Evolutionary conservation across 2,329 filamentous ascomycete genomes (phyloP), one percentile per base, ranked within the genome.

Genomic region (Fusarium multiceps): DNA sequence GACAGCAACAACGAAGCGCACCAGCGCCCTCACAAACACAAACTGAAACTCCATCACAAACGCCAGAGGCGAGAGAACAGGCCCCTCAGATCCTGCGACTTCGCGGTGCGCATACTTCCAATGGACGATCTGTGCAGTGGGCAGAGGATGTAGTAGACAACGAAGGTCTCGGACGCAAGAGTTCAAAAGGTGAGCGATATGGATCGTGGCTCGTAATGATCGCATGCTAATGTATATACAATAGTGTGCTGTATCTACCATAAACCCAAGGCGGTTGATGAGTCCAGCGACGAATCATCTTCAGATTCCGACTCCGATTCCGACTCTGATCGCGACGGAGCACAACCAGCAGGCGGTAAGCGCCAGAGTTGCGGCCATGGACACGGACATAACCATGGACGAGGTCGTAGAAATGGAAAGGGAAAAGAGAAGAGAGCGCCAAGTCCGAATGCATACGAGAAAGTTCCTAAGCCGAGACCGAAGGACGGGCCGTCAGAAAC

Each of bases 171-270:
- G 94, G 94, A 10, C 92, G 93, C 81, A 99, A 98, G 83, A 95
- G 89, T 70, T 97, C 93, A 20, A 99, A 99, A 88, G 93, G 93
- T 95, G 80, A 34, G 80, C 74, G 20, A 34, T 34, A 28, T 53
- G 51, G 27, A 21, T 21, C n/a, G n/a, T 4, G 13, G 21, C 23
- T 12, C n/a, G 4, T 16, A 27, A 16, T 47, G 12, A 27, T 6
- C 40, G 32, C 4, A 12, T 45, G 27, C 43, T 63, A 63, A 64
- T 47, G 53, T 27, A 53, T 20, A 9, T 13, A 20, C 10, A 16
- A 20, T 66, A 97, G 96, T 98, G n/a, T 99, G 96, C 86, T 99
- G 96, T 80, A 99, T 99, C 80, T 99, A 98, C 82, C 95, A 98
- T 82, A 92, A 92, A 65, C 90, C 93, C 9, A 92, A 91, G 72